Conservation (phyloP, 352 stramenopile species). For the Globisporangium alternatum region DNA sequence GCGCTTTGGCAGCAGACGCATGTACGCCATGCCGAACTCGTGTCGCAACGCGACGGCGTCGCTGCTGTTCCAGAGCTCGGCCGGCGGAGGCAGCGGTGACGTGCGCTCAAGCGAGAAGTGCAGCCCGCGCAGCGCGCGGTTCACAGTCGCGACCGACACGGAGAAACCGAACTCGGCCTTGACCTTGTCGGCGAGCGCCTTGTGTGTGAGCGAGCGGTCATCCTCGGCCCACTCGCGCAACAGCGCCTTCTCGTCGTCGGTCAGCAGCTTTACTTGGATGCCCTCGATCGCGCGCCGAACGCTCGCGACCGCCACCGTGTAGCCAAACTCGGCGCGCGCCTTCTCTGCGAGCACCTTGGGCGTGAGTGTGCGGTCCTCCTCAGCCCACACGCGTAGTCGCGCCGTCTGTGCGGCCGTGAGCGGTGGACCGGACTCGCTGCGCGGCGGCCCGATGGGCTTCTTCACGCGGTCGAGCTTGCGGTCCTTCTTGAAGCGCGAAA, state of each 20-base stretch:
- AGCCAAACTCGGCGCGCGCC: constrained; percentile 1
- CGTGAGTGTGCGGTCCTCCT: neutral
- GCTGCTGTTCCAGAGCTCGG: neutral
- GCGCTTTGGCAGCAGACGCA: constrained; percentile 4
- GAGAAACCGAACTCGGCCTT: neutral
- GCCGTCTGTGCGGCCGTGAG: constrained; percentile 1
- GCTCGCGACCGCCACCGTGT: neutral
- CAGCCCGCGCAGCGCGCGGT: neutral
- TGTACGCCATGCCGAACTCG: constrained; percentile 1
- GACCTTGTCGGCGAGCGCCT: neutral
- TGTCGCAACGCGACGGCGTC: neutral
- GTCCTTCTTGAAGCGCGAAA: neutral
- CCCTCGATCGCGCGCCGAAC: neutral
- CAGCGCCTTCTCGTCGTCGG: neutral
- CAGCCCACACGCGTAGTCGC: neutral
- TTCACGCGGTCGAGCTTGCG: neutral
- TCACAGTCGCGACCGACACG: neutral
- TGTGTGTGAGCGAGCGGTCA: neutral
- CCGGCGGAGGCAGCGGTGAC: neutral
- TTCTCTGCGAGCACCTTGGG: neutral
- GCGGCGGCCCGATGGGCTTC: neutral
- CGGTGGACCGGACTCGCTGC: neutral
- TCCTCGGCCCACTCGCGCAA: constrained; percentile 3
- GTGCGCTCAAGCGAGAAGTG: constrained; percentile 3
- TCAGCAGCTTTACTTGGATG: neutral